phyloP scores from a whole-genome alignment of 83 land plant species.

The Diphasiastrum complanatum region DNA sequence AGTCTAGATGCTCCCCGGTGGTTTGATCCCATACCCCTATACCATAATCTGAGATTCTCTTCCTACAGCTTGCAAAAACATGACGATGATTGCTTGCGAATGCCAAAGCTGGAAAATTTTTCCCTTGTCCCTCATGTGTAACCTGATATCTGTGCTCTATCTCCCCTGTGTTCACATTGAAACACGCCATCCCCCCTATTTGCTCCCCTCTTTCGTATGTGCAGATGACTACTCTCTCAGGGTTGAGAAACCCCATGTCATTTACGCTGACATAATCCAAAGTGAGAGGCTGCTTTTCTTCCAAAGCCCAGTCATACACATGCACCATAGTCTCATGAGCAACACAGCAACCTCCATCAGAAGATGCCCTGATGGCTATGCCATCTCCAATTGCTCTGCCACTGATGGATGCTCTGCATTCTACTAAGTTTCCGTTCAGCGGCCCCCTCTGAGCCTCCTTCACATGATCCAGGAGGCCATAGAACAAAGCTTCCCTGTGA shows the following conservation, averaged over 20 bases:
- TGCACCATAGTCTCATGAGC: constrained; percentile 87
- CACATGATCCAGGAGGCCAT: constrained; percentile 67
- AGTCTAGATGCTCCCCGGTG: constrained; percentile 61
- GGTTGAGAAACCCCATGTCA: constrained; percentile 60
- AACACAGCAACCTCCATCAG: constrained; percentile 87
- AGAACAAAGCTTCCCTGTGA: constrained; percentile 65
- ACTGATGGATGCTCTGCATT: constrained; percentile 37
- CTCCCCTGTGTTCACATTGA: constrained; percentile 48
- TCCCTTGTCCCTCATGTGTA: constrained; percentile 39
- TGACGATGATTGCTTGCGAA: constrained; percentile 38
- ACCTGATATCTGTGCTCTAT: constrained; percentile 52
- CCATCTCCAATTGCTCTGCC: constrained; percentile 84
- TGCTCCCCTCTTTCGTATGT: constrained; percentile 59
- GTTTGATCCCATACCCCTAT: constrained; percentile 75
- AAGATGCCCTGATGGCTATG: constrained; percentile 75
- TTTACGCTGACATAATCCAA: constrained; percentile 71
- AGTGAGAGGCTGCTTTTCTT: constrained; percentile 54
- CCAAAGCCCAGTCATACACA: constrained; percentile 79
- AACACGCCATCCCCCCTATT: constrained; percentile 73
- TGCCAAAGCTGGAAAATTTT: constrained; percentile 66
- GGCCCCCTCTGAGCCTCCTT: constrained; percentile 60
- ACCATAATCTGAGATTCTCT: constrained; percentile 69
- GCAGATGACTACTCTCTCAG: constrained; percentile 53
- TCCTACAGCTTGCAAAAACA: constrained; percentile 69
- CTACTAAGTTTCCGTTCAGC: constrained; percentile 67